These are phyloP conservation scores for Geum urbanum DNA, from an alignment of 306 rosid species.

Conservation along the genomic window DNA sequence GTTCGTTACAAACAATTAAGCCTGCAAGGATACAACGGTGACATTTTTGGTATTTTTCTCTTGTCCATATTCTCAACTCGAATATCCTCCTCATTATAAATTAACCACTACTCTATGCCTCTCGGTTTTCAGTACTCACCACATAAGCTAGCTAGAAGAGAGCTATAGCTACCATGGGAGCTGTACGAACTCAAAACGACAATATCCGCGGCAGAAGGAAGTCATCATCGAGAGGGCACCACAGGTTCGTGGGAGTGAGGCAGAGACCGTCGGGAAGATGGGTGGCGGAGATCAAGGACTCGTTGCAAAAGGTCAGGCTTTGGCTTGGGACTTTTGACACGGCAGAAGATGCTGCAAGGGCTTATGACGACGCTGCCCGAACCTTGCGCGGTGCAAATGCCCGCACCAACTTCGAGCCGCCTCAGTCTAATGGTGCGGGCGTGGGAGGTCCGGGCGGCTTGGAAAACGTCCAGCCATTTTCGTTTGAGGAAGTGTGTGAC, in stretches of 20 bases:
- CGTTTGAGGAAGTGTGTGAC: slow-evolving; percentile 44
- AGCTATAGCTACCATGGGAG: slow-evolving; percentile 15
- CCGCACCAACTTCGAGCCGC: slow-evolving; percentile 63
- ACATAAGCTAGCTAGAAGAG: slow-evolving; percentile 3
- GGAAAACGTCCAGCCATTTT: slow-evolving; percentile 44
- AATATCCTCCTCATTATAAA: slow-evolving; percentile 6
- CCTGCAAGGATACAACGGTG: slow-evolving; percentile 13
- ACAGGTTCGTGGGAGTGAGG: slow-evolving; percentile 62
- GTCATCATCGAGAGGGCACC: slow-evolving; percentile 62
- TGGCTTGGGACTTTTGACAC: slow-evolving; percentile 84
- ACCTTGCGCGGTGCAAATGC: slow-evolving; percentile 64
- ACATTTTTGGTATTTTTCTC: not conserved
- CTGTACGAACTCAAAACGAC: slow-evolving; percentile 3
- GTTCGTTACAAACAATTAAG: slow-evolving; percentile 16
- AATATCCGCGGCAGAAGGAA: slow-evolving; percentile 40
- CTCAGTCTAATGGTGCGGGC: slow-evolving; percentile 8
- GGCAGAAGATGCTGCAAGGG: slow-evolving; percentile 65
- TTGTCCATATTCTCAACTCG: not conserved
- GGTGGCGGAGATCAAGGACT: slow-evolving; percentile 88
- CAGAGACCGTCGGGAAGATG: slow-evolving; percentile 80
- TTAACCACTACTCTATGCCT: not conserved
- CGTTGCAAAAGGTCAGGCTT: slow-evolving; percentile 61
- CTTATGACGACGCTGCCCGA: slow-evolving; percentile 62
- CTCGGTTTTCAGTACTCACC: slow-evolving; percentile 4
- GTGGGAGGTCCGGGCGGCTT: not conserved